Evolutionary conservation across 2,329 filamentous ascomycete species (phyloP), one percentile per base, ranked within the genome.

Genomic region (Fusarium xyrophilum): DNA sequence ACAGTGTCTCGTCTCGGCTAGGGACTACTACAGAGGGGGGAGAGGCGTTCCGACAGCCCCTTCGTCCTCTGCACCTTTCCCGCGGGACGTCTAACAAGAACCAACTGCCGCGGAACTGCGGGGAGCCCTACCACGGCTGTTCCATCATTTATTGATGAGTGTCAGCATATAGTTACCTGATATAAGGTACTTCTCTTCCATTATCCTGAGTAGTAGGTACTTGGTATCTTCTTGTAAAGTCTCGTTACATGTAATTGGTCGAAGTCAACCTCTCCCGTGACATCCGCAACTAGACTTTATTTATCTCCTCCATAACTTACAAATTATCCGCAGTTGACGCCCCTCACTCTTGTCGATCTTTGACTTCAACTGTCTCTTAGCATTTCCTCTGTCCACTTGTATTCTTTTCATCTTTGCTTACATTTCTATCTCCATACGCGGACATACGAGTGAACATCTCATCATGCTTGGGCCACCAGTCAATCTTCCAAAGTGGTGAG

Each of bases 401-500:
- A 17, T n/a, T 14, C 11, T 11, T 27, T 28, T 42, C 7, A 13
- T 19, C n/a, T 23, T 39, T 19, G 12, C n/a, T 56, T 13, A 15
- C 9, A 33, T 25, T 10, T n/a, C 21, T 25, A 11, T 35, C 32
- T 36, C 30, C 23, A 27, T 36, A 53, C 21, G 33, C 25, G 13
- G 21, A 19, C 13, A 38, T 23, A 35, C 23, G n/a, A 23, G 27
- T n/a, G 42, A 14, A 21, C 19, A 44, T 23, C 42, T 30, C 35
- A 59, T 55, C 25, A 86, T 86, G 84, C 82, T 87, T 40, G 78
- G 77, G 7, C 69, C 81, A 11, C 84, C 85, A 5, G 78, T 88
- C 39, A 88, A 88, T 75, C 77, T 88, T 70, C 85, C 85, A 63
- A 88, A 86, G 75, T 88, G 85, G 85, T 87, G 69, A 81, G 83